Conservation (phyloP, 345 rosid species). For the Cochlearia excelsa region DNA sequence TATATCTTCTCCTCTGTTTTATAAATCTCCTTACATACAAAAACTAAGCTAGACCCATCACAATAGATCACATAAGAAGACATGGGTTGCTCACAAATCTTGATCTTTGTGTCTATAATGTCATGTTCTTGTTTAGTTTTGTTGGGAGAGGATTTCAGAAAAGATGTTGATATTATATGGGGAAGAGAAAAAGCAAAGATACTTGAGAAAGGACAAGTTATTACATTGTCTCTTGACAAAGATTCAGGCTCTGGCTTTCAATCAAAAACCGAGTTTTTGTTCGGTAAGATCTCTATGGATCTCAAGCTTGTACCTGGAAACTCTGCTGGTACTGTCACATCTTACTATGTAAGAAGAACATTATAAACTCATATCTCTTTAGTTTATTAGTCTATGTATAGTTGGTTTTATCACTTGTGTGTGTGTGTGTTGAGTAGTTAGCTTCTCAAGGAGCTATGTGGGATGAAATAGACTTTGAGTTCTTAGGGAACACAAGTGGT, state of each 20-base stretch:
- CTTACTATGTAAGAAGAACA: constrained; percentile 41
- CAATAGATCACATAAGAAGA: constrained; percentile 6
- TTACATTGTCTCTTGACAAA: constrained; percentile 50
- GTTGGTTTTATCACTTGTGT: neutral
- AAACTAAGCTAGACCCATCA: neutral
- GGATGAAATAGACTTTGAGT: constrained; percentile 61
- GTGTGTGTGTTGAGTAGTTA: constrained; percentile 36
- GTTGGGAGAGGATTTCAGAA: constrained; percentile 36
- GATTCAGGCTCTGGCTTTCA: constrained; percentile 51
- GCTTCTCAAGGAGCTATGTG: constrained; percentile 48
- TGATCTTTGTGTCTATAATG: constrained; percentile 20
- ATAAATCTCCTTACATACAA: constrained; percentile 1
- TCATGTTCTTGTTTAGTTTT: constrained; percentile 9
- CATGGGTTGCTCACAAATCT: constrained; percentile 25
- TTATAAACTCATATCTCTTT: neutral
- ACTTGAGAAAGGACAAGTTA: constrained; percentile 43
- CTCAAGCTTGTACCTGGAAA: constrained; percentile 44
- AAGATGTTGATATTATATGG: constrained; percentile 51
- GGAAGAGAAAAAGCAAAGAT: constrained; percentile 53
- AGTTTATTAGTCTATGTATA: too few relatives aligned
- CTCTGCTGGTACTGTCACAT: constrained; percentile 30
- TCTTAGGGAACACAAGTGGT: constrained; percentile 56
- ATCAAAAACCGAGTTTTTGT: constrained; percentile 8
- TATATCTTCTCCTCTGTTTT: neutral
- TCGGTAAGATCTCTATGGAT: constrained; percentile 48